Evolutionary conservation across 495 filamentous ascomycete species (phyloP), one percentile per base, ranked within the genome.

Genomic region (Xylaria cubensis): DNA sequence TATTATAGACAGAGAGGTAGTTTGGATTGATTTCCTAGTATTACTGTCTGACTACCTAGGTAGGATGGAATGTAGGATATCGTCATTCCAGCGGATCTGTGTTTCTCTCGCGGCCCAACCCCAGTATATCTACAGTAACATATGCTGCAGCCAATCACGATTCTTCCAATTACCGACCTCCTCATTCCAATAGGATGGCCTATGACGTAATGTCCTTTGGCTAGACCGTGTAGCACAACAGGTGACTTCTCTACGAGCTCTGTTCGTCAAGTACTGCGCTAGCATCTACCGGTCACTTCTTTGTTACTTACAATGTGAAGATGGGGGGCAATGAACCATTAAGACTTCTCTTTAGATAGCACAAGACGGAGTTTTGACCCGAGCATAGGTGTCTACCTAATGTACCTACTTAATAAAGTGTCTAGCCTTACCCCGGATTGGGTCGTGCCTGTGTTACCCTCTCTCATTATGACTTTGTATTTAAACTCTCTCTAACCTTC

Each of bases 191-290:
- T 13, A 55, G 48, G 15, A n/a, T 9, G 19, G 19, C 29, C 34
- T 39, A 67, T 67, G 65, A 67, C 44, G 65, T 67, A 55, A 67
- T 56, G 7, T 24, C 21, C 19, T 32, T 56, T 5, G 50, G 32
- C 65, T 2, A 26, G 64, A 26, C 44, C 7, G 3, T 66, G n/a
- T 41, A 17, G 12, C 19, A 19, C 21, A 44, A 34, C 9, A 34
- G 36, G 15, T 50, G 7, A 65, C 12, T 10, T 64, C 39, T 46
- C 48, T 29, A n/a, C 13, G 12, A 64, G n/a, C 59, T 29, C 42
- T 39, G 8, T 44, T 44, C 39, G 61, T 44, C 39, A 44, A 44
- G 61, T 64, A 64, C 10, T 29, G 29, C 21, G 21, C 61, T 64
- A 64, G 21, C 61, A 44, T 44, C 12, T 21, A 12, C 39, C n/a